Conservation (phyloP, 345 rosid species). For the Eucalyptus coolabah region DNA sequence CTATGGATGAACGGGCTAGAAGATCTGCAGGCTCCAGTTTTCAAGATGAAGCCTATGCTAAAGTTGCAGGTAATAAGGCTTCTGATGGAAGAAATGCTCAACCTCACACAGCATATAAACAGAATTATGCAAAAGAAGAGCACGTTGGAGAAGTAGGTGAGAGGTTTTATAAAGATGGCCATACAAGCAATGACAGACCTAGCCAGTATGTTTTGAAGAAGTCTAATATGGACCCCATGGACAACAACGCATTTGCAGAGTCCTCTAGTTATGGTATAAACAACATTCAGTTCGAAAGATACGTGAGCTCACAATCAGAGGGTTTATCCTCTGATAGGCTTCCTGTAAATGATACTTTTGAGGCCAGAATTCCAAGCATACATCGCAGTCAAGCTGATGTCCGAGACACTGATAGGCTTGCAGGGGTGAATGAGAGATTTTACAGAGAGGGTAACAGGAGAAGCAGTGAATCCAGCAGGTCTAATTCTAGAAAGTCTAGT, state of each 20-base stretch:
- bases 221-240: neutral
- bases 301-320: neutral
- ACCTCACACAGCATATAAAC: neutral
- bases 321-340: neutral
- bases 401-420: constrained; percentile 2
- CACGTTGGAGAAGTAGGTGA: neutral
- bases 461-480: neutral
- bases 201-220: neutral
- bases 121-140: constrained; percentile 7
- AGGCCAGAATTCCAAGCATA: constrained; percentile 3
- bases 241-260: neutral
- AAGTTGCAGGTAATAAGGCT: neutral
- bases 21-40: neutral
- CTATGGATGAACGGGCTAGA: neutral
- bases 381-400: constrained; percentile 3
- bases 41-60: neutral
- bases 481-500: constrained; percentile 15
- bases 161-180: neutral
- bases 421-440: constrained; percentile 6
- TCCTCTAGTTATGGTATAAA: neutral
- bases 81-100: neutral
- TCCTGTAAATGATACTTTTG: constrained; percentile 1
- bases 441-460: constrained; percentile 3
- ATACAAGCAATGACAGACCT: neutral
- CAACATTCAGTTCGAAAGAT: neutral